phyloP scores from a whole-genome alignment of 805 yeast genomes.

The Saccharomyces kudriavzevii region DNA sequence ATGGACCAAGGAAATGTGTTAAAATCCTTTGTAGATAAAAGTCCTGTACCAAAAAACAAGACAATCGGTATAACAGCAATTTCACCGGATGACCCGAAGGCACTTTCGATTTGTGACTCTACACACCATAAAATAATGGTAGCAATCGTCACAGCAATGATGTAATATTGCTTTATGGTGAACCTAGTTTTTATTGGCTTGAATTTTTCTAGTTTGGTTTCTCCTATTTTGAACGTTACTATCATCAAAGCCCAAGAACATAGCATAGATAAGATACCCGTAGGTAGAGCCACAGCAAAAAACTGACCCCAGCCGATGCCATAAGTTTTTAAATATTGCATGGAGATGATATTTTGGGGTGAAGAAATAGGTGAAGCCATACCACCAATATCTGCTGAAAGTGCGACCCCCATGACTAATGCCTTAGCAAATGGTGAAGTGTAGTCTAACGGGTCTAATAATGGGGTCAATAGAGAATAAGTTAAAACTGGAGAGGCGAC shows the following conservation, averaged over 20 bases:
- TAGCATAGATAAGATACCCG: constrained; percentile 52
- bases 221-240: constrained; percentile 45
- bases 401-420: constrained; percentile 79
- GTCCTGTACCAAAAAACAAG: constrained; percentile 81
- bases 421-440: constrained; percentile 78
- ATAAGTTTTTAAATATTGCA: constrained; percentile 67
- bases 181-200: constrained; percentile 55
- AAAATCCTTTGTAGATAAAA: constrained; percentile 75
- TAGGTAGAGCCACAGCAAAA: constrained; percentile 84
- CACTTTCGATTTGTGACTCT: constrained; percentile 57
- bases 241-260: constrained; percentile 63
- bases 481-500: constrained; percentile 95
- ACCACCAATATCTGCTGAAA: constrained; percentile 89
- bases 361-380: constrained; percentile 96
- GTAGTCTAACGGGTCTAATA: constrained; percentile 68
- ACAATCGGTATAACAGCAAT: constrained; percentile 82
- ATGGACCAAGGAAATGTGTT: constrained; percentile 96
- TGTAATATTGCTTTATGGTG: constrained; percentile 64
- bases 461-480: constrained; percentile 78
- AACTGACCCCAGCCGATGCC: constrained; percentile 78
- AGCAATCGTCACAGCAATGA: constrained; percentile 54
- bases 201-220: constrained; percentile 40
- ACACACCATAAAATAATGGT: constrained; percentile 90
- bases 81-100: constrained; percentile 88
- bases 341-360: constrained; percentile 89